Evolutionary conservation across 768 basidiomycete species (phyloP).

Genomic region (Galerina sulciceps): DNA sequence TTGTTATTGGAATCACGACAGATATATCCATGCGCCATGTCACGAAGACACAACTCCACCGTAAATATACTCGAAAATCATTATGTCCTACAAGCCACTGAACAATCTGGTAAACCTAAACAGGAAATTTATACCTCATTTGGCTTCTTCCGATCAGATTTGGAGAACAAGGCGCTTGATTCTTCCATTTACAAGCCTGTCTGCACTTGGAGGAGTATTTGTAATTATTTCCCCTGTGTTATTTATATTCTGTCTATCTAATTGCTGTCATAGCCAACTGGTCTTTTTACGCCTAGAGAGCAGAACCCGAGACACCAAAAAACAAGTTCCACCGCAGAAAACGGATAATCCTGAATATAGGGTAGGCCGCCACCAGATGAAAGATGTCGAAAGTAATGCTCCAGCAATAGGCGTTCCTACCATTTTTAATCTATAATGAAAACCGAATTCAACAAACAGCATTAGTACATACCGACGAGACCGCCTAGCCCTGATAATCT

Average conservation of each 20-base stretch:
- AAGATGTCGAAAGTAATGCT: slow-evolving; percentile 52
- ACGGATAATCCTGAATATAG: slow-evolving; percentile 54
- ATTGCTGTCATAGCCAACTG: slow-evolving; percentile 17
- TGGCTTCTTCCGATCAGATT: too few relatives aligned
- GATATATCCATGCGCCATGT: too few relatives aligned
- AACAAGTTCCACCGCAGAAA: slow-evolving; percentile 31
- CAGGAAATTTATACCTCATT: too few relatives aligned
- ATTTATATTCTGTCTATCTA: neutral
- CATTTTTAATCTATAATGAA: neutral
- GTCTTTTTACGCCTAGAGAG: slow-evolving; percentile 29
- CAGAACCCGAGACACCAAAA: slow-evolving; percentile 30
- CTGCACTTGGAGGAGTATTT: too few relatives aligned
- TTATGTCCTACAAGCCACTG: too few relatives aligned
- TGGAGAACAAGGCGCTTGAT: too few relatives aligned
- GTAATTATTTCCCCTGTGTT: neutral
- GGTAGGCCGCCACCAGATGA: slow-evolving; percentile 63
- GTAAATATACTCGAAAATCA: too few relatives aligned
- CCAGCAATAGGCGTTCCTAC: slow-evolving; percentile 62
- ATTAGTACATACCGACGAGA: slow-evolving; percentile 36
- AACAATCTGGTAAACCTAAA: too few relatives aligned
- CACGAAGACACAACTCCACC: too few relatives aligned
- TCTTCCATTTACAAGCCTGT: too few relatives aligned
- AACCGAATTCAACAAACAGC: neutral
- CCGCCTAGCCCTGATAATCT: slow-evolving; percentile 41
- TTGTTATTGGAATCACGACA: too few relatives aligned